A percentile compares a stretch with the other conserved stretches of the same genome.
Evolutionary conservation across 2,329 filamentous ascomycete species (phyloP).

Genomic region (Colletotrichum scovillei): DNA sequence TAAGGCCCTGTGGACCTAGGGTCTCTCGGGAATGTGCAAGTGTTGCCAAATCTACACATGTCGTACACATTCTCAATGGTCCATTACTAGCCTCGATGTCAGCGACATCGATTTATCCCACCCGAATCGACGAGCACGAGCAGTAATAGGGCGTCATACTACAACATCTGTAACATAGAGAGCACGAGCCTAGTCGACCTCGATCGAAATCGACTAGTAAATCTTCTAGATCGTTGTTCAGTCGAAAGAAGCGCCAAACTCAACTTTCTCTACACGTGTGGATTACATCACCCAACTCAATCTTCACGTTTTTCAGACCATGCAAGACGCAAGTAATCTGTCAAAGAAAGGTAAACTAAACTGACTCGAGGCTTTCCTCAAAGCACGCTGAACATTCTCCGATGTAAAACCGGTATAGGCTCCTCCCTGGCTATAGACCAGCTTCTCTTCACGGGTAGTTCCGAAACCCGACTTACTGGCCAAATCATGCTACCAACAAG

Average conservation of each 20-base stretch:
- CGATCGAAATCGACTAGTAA: no score
- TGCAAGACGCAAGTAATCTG: not conserved
- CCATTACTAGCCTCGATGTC: no score
- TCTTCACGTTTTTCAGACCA: not conserved
- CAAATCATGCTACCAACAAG: no score
- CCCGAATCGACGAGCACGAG: no score
- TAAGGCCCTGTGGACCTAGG: not conserved
- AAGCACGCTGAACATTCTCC: not conserved
- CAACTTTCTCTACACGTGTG: not conserved
- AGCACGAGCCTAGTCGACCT: not conserved
- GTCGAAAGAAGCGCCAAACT: not conserved
- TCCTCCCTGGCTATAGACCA: no score
- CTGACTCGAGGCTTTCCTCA: not conserved
- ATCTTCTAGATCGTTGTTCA: not conserved
- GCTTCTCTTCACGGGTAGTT: no score
- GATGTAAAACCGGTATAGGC: not conserved
- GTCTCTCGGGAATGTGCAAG: not conserved
- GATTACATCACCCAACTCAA: no score
- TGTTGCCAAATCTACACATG: no score
- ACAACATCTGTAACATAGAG: not conserved
- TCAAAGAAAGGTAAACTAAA: not conserved
- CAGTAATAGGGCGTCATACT: no score
- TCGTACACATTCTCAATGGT: no score
- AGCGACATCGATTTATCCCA: no score
- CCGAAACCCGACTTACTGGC: no score